Evolutionary conservation across 495 filamentous ascomycete species (phyloP), one percentile per base, ranked within the genome.

Genomic region (Aspergillus indologenus): DNA sequence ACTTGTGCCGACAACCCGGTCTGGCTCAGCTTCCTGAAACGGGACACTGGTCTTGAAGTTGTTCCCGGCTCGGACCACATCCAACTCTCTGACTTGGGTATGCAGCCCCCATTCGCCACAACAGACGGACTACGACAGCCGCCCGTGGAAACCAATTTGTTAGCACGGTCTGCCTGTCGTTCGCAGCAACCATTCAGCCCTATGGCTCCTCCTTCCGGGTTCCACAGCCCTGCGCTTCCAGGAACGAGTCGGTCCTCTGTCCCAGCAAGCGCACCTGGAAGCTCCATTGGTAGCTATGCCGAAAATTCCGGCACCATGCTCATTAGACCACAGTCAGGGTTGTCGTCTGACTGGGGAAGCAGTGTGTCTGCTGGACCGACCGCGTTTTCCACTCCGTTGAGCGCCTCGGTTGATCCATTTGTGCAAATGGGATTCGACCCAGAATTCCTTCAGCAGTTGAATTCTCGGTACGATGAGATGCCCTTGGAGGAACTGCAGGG

Each of bases 1-100:
- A 90, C 87, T 0, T 85, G 82, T 20, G 83, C 87, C 7, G 87
- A 90, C 61, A 86, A 90, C 57, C 72, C 74, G 3, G 67, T 79
- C 1, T 87, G 86, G 83, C 74, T 90, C 8, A 80, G 81, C 57
- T 75, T 86, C 42, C 81, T 90, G 66, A 90, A 90, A 67, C 83
- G 84, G 4, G 81, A 86, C 60, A 76, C 75, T 42, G 85, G 85
- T 9, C 74, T 90, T 49, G 63, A 72, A 15, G 53, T 59, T 8
- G 58, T 67, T 20, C 68, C 66, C 18, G 64, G 66, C 21, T 70
- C 71, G 14, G 69, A 79, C 9, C 66, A 65, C 12, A 65, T 75
- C 17, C 70, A 73, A 42, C 69, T 75, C 20, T 53, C 64, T 4
- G 71, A 76, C 56, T 50, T 77, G 24, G 74, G 71, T 6, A 70